Percentiles rank a stretch among this genome's conserved stretches.
Evolutionary conservation across 495 filamentous ascomycete species (phyloP).

Genomic region (Talaromyces adpressus): DNA sequence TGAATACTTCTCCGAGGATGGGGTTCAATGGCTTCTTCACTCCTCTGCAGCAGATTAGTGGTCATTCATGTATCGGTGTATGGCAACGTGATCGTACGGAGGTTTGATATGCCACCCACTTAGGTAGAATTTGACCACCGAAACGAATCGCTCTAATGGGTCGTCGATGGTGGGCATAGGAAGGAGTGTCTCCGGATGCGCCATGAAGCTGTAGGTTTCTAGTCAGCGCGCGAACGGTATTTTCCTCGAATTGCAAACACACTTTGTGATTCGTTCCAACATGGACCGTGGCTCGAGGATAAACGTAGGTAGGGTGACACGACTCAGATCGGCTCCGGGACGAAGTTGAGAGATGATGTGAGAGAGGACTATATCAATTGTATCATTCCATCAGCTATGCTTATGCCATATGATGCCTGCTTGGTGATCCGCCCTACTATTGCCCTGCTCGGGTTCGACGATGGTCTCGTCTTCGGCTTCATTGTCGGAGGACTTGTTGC

Average conservation of each 20-base stretch:
- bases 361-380: conserved; percentile 56
- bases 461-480: conserved; percentile 69
- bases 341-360: conserved; percentile 97
- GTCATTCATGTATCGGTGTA: neutral
- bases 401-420: neutral
- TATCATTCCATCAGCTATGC: conserved; percentile 1
- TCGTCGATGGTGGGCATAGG: conserved; percentile 84
- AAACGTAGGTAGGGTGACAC: conserved; percentile 93
- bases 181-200: conserved; percentile 91
- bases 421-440: conserved; percentile 32
- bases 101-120: conserved; percentile 99
- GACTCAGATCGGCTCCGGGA: conserved; percentile 89
- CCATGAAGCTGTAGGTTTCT: conserved; percentile 78
- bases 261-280: conserved; percentile 99
- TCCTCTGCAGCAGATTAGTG: conserved; percentile 51
- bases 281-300: conserved; percentile 97
- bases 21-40: conserved; percentile 99
- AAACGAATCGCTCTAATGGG: conserved; percentile 82
- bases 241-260: conserved; percentile 16
- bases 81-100: conserved; percentile 55
- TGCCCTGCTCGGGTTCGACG: conserved; percentile 61
- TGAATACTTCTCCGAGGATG: conserved; percentile 90
- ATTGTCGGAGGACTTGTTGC: conserved; percentile 50
- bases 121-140: conserved; percentile 94
- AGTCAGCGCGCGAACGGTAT: neutral